A percentile compares a stretch with the other conserved stretches of the same genome.
Evolutionary conservation across 805 yeast genomes (phyloP).

Genomic region (Kluyveromyces dobzhanskii): DNA sequence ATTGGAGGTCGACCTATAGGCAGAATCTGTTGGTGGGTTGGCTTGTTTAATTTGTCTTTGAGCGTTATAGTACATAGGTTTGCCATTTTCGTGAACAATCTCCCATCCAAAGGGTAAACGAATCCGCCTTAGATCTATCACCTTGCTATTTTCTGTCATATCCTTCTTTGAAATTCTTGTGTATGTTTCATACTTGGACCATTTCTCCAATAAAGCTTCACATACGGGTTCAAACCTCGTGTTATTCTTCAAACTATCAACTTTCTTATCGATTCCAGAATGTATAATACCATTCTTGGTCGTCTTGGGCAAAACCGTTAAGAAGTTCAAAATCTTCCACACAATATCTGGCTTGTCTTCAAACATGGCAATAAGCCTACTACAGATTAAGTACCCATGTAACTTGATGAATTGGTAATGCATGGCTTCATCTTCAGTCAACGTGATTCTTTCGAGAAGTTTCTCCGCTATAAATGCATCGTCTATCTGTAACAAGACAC

Average conservation of each 20-base stretch:
- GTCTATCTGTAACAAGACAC: slow-evolving; percentile 69
- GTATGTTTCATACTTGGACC: slow-evolving; percentile 75
- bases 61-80: slow-evolving; percentile 27
- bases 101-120: slow-evolving; percentile 31
- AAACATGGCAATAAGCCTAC: slow-evolving; percentile 43
- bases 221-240: slow-evolving; percentile 25
- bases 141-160: slow-evolving; percentile 19
- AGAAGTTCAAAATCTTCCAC: slow-evolving; percentile 44
- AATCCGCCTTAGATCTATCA: slow-evolving; percentile 23
- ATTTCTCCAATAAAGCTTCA: slow-evolving; percentile 43
- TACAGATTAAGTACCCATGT: slow-evolving; percentile 81
- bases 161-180: slow-evolving; percentile 67
- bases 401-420: slow-evolving; percentile 57
- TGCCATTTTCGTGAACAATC: slow-evolving; percentile 28
- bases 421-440: slow-evolving; percentile 42
- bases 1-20: background rate
- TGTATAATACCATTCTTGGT: slow-evolving; percentile 71
- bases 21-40: slow-evolving; percentile 24
- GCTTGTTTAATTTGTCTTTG: slow-evolving; percentile 22
- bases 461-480: slow-evolving; percentile 56
- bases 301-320: slow-evolving; percentile 58
- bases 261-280: slow-evolving; percentile 61
- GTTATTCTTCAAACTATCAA: slow-evolving; percentile 34
- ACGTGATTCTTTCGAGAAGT: slow-evolving; percentile 57
- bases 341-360: slow-evolving; percentile 35